phyloP scores from a whole-genome alignment of 2,329 filamentous ascomycete species.

The Sporothrix protearum region DNA sequence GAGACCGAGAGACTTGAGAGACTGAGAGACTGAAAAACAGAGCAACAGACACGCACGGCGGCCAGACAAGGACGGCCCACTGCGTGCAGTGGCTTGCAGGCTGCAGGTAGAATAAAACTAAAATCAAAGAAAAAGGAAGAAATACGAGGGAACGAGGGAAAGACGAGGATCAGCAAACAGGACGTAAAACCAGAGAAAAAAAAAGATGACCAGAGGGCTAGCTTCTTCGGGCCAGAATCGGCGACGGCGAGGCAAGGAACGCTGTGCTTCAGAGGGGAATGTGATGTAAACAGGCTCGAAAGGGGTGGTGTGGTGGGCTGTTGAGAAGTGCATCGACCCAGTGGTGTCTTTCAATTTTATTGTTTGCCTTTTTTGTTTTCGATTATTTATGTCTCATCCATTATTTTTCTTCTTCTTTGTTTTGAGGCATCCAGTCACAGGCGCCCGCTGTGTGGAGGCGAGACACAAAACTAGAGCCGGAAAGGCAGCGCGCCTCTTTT shows the following conservation, averaged over 20 bases:
- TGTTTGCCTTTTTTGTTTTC: neutral
- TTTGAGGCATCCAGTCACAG: constrained; percentile 19
- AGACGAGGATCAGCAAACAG: neutral
- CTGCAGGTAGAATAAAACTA: constrained; percentile 12
- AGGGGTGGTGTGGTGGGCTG: constrained; percentile 4
- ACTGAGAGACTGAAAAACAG: too few species aligned
- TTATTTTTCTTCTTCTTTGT: constrained; percentile 1
- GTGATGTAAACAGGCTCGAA: neutral
- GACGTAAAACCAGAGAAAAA: neutral
- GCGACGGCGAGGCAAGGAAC: constrained; percentile 19
- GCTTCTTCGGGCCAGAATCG: constrained; percentile 12
- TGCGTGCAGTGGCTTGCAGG: neutral
- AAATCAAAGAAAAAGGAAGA: constrained; percentile 9
- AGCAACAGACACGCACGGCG: neutral
- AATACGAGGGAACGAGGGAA: constrained; percentile 4
- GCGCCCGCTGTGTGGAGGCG: constrained; percentile 19
- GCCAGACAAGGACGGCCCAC: neutral
- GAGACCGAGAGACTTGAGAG: too few species aligned
- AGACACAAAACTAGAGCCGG: neutral
- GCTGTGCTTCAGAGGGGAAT: neutral
- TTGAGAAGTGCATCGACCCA: neutral
- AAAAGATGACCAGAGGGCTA: neutral
- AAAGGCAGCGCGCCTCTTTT: constrained; percentile 4
- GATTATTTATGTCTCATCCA: neutral
- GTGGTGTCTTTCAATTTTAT: constrained; percentile 9